Conservation (phyloP, 1,284 basidiomycete genomes). For the Gomphus bonarii region DNA sequence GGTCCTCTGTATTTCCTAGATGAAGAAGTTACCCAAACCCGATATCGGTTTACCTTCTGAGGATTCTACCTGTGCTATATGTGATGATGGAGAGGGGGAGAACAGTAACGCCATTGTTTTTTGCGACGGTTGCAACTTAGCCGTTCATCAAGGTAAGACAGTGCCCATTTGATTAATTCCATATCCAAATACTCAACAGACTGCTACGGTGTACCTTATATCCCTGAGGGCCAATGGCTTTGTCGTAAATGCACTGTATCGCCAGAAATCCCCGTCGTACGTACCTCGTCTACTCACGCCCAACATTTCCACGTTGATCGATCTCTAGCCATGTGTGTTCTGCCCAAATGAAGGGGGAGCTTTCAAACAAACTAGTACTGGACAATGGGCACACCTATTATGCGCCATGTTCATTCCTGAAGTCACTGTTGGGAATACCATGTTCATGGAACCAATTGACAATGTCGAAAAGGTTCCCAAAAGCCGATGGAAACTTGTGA, state of each 20-base stretch:
- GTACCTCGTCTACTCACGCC: conserved; percentile 20
- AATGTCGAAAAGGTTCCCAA: conserved; percentile 85
- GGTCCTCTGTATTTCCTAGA: conserved; percentile 36
- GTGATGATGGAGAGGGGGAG: conserved; percentile 97
- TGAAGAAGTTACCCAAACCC: conserved; percentile 82
- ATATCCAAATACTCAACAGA: conserved; percentile 38
- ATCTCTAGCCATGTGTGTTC: conserved; percentile 71
- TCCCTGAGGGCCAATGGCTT: conserved; percentile 99
- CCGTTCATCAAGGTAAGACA: conserved; percentile 87
- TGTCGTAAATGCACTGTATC: conserved; percentile 98
- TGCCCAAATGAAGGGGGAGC: conserved; percentile 97
- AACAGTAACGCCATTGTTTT: conserved; percentile 99
- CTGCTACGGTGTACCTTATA: conserved; percentile 98
- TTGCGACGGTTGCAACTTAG: conserved; percentile 98
- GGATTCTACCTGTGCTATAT: conserved; percentile 93
- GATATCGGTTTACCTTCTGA: conserved; percentile 78
- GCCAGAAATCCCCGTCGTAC: conserved; percentile 89
- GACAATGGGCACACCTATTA: conserved; percentile 93
- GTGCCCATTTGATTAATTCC: not conserved
- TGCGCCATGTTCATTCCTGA: conserved; percentile 99
- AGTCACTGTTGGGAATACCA: conserved; percentile 86
- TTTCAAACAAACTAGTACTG: conserved; percentile 93
- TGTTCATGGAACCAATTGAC: conserved; percentile 98
- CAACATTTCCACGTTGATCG: not conserved
- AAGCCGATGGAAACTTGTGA: conserved; percentile 86